Evolutionary conservation across 1,284 basidiomycete species (phyloP).

Genomic region (Ganoderma lingzhi): DNA sequence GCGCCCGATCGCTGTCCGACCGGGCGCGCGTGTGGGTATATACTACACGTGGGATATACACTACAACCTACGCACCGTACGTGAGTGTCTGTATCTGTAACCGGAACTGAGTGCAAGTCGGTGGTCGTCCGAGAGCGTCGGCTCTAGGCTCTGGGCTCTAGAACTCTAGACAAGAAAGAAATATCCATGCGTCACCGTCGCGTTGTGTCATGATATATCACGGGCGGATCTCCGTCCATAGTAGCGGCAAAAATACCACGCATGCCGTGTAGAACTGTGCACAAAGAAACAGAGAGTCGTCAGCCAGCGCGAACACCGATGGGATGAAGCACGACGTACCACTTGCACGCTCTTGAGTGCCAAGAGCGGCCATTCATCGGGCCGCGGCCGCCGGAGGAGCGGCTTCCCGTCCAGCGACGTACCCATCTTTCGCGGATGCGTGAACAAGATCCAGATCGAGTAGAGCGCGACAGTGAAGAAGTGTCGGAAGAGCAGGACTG

Average conservation of each 20-base stretch:
- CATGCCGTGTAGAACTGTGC: conserved; percentile 87
- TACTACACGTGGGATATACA: conserved; percentile 4
- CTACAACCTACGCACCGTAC: conserved; percentile 8
- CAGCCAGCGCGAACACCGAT: neutral
- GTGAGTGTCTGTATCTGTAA: neutral
- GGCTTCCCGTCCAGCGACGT: conserved; percentile 43
- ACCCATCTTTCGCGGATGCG: conserved; percentile 49
- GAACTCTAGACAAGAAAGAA: neutral
- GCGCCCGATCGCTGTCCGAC: neutral
- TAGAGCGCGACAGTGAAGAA: neutral
- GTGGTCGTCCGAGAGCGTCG: too few species aligned
- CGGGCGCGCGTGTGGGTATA: neutral
- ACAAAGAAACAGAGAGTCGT: neutral
- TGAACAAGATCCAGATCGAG: conserved; percentile 4
- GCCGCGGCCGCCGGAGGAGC: conserved; percentile 48
- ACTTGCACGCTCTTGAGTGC: conserved; percentile 60
- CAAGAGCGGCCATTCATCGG: conserved; percentile 69
- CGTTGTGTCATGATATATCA: neutral
- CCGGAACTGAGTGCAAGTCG: neutral
- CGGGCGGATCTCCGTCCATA: conserved; percentile 83
- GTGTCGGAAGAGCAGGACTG: neutral
- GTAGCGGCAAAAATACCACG: conserved; percentile 84
- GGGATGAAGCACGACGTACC: conserved; percentile 55
- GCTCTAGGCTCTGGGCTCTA: neutral
- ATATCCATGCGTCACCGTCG: neutral